phyloP scores from a whole-genome alignment of 345 rosid genomes.

The Bretschneidera sinensis region DNA sequence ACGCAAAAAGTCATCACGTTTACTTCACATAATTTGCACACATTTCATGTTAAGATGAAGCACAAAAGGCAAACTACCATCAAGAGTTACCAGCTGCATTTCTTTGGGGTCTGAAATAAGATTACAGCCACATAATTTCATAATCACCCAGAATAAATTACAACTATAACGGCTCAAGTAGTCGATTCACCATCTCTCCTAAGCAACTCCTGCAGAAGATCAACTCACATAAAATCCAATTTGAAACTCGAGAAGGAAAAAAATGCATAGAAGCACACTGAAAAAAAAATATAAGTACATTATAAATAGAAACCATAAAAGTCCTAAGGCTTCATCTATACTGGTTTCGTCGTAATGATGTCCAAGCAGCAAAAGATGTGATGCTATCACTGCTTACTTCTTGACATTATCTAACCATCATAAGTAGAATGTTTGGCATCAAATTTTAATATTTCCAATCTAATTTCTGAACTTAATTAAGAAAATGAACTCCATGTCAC shows the following conservation, averaged over 20 bases:
- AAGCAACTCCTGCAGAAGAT: conserved; percentile 36
- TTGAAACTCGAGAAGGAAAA: neutral
- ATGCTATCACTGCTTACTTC: too few relatives aligned
- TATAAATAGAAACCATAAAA: neutral
- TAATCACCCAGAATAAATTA: conserved; percentile 7
- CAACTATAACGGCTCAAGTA: conserved; percentile 24
- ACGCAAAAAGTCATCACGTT: neutral
- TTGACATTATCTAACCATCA: neutral
- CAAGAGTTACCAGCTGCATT: neutral
- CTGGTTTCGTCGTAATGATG: too few relatives aligned
- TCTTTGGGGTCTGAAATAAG: neutral
- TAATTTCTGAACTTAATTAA: too few relatives aligned
- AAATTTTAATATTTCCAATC: too few relatives aligned
- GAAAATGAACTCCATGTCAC: neutral
- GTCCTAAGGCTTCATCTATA: too few relatives aligned
- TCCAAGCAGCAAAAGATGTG: too few relatives aligned
- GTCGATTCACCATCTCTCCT: conserved; percentile 39
- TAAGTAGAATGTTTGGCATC: neutral
- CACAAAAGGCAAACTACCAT: neutral
- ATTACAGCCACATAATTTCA: neutral
- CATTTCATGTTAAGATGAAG: neutral
- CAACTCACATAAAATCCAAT: neutral
- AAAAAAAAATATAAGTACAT: conserved; percentile 7
- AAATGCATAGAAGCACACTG: conserved; percentile 1
- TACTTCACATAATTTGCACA: neutral